A percentile compares a stretch with the other conserved stretches of the same genome.
phyloP scores from a whole-genome alignment of 306 rosid species.

The Alnus rubra region DNA sequence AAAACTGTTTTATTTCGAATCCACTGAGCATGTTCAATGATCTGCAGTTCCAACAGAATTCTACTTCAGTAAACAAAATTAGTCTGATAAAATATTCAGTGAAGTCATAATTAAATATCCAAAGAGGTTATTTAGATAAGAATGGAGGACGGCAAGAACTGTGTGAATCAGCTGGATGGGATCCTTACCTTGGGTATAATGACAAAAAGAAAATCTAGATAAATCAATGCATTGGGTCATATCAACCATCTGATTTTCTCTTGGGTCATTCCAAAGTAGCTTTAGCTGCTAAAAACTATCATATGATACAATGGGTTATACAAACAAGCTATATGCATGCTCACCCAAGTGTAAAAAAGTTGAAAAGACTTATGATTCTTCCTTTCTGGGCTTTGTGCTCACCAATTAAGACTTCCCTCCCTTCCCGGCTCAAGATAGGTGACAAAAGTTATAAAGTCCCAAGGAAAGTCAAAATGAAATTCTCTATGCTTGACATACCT shows the following conservation, averaged over 20 bases:
- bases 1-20: conserved; percentile 86
- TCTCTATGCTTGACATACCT: conserved; percentile 43
- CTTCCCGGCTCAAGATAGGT: background rate
- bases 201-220: background rate
- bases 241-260: background rate
- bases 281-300: background rate
- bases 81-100: conserved; percentile 7
- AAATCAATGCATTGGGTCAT: conserved; percentile 19
- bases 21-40: conserved; percentile 81
- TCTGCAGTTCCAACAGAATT: conserved; percentile 43
- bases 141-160: background rate
- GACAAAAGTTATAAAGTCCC: background rate
- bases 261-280: conserved; percentile 6
- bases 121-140: background rate
- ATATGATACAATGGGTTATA: background rate
- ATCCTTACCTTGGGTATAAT: conserved; percentile 14
- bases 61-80: conserved; percentile 13
- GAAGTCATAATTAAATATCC: conserved; percentile 11
- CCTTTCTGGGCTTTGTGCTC: background rate
- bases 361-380: background rate
- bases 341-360: background rate
- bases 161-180: conserved; percentile 6
- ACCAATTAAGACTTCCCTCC: background rate
- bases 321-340: background rate
- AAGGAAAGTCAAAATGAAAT: background rate